Conservation (phyloP, 352 stramenopile genomes). For the Blastocystis sp. region DNA sequence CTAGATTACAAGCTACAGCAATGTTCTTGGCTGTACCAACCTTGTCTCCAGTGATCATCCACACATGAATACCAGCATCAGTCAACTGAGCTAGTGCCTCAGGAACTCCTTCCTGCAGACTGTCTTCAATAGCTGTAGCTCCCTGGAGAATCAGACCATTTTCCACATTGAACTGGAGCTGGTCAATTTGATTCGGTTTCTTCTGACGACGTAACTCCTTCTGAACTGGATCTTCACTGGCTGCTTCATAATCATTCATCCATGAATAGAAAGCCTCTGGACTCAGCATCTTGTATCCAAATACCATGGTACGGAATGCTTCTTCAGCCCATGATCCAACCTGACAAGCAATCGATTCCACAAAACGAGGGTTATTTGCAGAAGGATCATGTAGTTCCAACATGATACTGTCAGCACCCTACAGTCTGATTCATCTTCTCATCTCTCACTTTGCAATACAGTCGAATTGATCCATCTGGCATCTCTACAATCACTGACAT, state of each 20-base stretch:
- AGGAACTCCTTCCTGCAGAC: conserved; percentile 87
- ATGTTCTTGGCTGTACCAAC: conserved; percentile 97
- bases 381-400: conserved; percentile 68
- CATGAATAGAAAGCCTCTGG: conserved; percentile 70
- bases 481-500: conserved; percentile 82
- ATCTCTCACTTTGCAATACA: conserved; percentile 64
- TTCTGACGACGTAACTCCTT: neutral
- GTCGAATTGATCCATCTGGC: conserved; percentile 61
- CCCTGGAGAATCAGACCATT: conserved; percentile 79
- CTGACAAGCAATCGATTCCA: conserved; percentile 71
- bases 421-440: neutral
- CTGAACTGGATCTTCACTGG: conserved; percentile 25
- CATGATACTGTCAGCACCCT: conserved; percentile 80
- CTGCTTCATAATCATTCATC: conserved; percentile 65
- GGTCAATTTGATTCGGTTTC: conserved; percentile 35
- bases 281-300: conserved; percentile 70
- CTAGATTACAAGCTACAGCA: conserved; percentile 85
- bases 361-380: conserved; percentile 64
- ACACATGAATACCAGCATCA: conserved; percentile 92
- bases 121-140: conserved; percentile 90
- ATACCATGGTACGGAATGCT: conserved; percentile 77
- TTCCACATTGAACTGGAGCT: conserved; percentile 70
- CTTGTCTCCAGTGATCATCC: conserved; percentile 98
- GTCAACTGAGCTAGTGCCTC: conserved; percentile 86
- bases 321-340: conserved; percentile 77